Conservation (phyloP, 345 rosid genomes). For the Corchorus olitorius region DNA sequence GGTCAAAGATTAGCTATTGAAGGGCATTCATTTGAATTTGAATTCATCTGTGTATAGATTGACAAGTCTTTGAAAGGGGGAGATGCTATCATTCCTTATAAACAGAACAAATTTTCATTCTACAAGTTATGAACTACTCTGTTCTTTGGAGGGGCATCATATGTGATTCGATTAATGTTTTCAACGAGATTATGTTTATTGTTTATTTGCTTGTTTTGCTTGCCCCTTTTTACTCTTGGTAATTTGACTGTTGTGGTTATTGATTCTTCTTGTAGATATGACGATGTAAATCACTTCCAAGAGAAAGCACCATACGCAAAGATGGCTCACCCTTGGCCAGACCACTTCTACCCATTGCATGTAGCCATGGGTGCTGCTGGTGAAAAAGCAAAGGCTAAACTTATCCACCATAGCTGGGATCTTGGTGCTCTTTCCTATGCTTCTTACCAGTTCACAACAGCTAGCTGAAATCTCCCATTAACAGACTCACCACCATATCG, state of each 20-base stretch:
- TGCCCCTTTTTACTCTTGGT: neutral
- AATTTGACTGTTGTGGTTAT: slow-evolving; percentile 1
- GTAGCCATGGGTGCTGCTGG: slow-evolving; percentile 94
- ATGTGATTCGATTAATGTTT: neutral
- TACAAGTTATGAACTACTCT: too few species aligned
- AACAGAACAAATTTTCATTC: too few species aligned
- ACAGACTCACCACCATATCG: neutral
- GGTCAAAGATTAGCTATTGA: neutral
- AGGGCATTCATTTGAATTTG: neutral
- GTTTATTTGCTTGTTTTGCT: neutral
- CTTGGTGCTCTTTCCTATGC: slow-evolving; percentile 71
- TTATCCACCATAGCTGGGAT: slow-evolving; percentile 80
- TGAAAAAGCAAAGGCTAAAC: slow-evolving; percentile 60
- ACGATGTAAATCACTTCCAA: slow-evolving; percentile 72
- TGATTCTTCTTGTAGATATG: slow-evolving; percentile 42
- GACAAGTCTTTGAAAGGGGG: neutral
- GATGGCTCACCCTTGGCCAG: slow-evolving; percentile 83
- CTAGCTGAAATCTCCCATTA: slow-evolving; percentile 24
- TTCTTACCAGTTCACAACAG: slow-evolving; percentile 65
- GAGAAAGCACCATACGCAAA: slow-evolving; percentile 74
- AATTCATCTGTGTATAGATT: neutral
- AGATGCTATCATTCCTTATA: too few species aligned
- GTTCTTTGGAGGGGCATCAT: too few species aligned
- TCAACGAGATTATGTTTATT: neutral
- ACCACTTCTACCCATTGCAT: slow-evolving; percentile 89